These are phyloP conservation scores for Pseudogymnoascus sp. DNA, from an alignment of 2,329 filamentous ascomycete genomes.

Conservation along the genomic window DNA sequence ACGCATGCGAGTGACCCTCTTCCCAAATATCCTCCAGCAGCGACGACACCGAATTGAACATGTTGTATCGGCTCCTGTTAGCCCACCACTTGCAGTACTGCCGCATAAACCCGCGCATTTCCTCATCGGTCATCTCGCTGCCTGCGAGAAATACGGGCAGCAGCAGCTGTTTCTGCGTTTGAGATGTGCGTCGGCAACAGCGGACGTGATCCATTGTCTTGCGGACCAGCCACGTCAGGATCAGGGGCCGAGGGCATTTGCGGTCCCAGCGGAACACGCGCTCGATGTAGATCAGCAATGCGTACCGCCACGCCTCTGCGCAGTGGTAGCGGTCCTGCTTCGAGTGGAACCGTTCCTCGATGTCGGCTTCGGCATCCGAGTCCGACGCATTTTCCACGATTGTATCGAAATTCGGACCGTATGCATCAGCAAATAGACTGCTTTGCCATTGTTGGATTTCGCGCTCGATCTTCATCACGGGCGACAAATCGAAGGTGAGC, in stretches of 20 bases:
- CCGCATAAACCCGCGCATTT: constrained; percentile 21
- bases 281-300: constrained; percentile 29
- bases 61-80: constrained; percentile 27
- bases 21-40: constrained; percentile 18
- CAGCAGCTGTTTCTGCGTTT: constrained; percentile 32
- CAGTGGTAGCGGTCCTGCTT: constrained; percentile 28
- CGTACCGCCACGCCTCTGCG: constrained; percentile 30
- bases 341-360: constrained; percentile 3
- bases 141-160: constrained; percentile 32
- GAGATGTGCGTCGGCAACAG: constrained; percentile 24
- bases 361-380: constrained; percentile 12
- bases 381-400: background rate
- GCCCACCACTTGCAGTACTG: constrained; percentile 30
- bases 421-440: background rate
- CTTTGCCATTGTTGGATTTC: constrained; percentile 19
- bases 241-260: constrained; percentile 12
- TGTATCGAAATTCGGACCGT: background rate
- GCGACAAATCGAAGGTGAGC: constrained; percentile 24
- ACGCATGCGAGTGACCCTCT: constrained; percentile 15
- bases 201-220: constrained; percentile 28
- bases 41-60: constrained; percentile 22
- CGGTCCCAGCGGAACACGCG: constrained; percentile 24
- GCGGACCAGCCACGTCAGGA: constrained; percentile 23
- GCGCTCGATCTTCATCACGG: constrained; percentile 19
- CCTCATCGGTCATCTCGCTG: constrained; percentile 24